A percentile compares a stretch with the other conserved stretches of the same genome.
These are phyloP conservation scores for Volutella citrinella DNA, from an alignment of 2,329 filamentous ascomycete species.

Conservation along the genomic window DNA sequence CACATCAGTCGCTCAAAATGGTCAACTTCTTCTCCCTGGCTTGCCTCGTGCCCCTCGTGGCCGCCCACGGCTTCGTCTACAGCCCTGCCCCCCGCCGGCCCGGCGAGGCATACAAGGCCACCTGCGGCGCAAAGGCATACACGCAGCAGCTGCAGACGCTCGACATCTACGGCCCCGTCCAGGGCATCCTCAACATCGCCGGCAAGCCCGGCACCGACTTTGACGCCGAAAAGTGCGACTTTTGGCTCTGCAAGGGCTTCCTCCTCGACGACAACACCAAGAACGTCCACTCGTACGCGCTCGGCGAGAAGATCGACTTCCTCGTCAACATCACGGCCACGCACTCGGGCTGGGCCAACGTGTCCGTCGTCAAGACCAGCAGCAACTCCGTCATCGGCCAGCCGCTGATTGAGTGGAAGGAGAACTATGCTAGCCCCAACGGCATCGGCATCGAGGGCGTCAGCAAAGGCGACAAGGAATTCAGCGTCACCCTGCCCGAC, in stretches of 20 bases:
- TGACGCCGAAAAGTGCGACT: constrained; percentile 30
- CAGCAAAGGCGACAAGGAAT: constrained; percentile 43
- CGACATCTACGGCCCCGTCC: constrained; percentile 37
- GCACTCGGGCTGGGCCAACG: constrained; percentile 48
- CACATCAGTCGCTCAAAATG: constrained; percentile 17
- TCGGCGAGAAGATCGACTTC: constrained; percentile 43
- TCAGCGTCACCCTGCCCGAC: constrained; percentile 53
- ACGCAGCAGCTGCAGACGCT: constrained; percentile 28
- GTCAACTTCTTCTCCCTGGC: constrained; percentile 20
- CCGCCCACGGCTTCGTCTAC: constrained; percentile 43
- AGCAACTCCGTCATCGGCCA: constrained; percentile 50
- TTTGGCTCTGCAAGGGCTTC: constrained; percentile 47
- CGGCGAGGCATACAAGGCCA: constrained; percentile 40
- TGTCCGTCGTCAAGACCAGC: constrained; percentile 54
- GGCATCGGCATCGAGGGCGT: constrained; percentile 48
- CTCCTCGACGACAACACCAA: constrained; percentile 42
- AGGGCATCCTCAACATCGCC: constrained; percentile 32
- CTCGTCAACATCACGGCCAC: constrained; percentile 40
- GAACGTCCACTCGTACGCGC: constrained; percentile 39
- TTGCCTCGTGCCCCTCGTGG: constrained; percentile 29
- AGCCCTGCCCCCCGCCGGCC: constrained; percentile 39
- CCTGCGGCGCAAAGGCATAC: constrained; percentile 42
- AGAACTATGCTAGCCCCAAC: no score
- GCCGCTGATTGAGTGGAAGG: constrained; percentile 53
- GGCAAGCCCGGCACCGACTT: constrained; percentile 20